Evolutionary conservation across 2,329 filamentous ascomycete species (phyloP), one percentile per base, ranked within the genome.

Genomic region (Delphinella strobiligena): DNA sequence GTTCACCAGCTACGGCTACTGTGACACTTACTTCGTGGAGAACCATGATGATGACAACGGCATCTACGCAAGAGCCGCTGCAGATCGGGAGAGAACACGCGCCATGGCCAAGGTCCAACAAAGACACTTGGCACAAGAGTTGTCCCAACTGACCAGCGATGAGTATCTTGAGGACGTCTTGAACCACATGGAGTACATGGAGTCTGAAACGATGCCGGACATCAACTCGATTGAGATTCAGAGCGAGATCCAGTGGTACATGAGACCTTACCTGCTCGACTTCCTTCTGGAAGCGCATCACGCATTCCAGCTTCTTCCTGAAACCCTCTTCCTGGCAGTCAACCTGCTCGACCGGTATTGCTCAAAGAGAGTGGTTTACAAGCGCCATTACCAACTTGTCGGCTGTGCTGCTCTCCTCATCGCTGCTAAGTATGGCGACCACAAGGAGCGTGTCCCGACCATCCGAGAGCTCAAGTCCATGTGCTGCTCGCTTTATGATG

Each of bases 171-270:
- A 94, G 61, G 89, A 96, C 60, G 82, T 95, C 59, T 78, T 96
- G 66, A 75, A 82, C 56, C 89, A 96, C 66, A 91, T 95, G 82
- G 76, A 86, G 60, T 74, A 83, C 55, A 95, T 98, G 89, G 91
- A 98, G 76, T 75, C 80, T 54, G 82, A 93, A 64, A 96, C 91
- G 19, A 71, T 96, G 49, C 85, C 91, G 39, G 91, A 98, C 62
- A 89, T 93, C 60, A 89, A 89, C 61, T 87, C 93, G 27, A 98
- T 98, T 61, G 91, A 98, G 61, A 95, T 96, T 63, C 91, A 98
- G 65, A 87, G 88, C 49, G 91, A 98, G 72, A 96, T 98, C 47
- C 87, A 96, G 60, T 98, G 91, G 91, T 96, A 93, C 66, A 98
- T 98, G 91, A 74, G 91, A 54, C 91, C 91, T 0, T 96, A 95